Evolutionary conservation across 768 basidiomycete species (phyloP).

Genomic region (Kwoniella sp.): DNA sequence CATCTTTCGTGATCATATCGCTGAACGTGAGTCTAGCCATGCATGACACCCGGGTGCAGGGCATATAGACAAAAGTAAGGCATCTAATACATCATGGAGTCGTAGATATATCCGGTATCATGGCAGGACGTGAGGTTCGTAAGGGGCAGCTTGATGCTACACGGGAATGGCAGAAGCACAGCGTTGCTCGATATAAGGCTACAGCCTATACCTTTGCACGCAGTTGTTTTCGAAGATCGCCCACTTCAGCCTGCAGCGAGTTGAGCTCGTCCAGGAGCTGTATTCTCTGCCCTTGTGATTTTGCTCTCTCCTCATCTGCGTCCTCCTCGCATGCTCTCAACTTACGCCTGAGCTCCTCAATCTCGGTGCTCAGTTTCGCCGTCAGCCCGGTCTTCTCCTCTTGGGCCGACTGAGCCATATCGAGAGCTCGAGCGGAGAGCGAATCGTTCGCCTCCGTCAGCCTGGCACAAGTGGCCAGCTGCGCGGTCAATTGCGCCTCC

Average conservation of each 20-base stretch:
- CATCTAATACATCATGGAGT: no score
- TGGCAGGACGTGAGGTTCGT: neutral
- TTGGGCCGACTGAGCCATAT: slow-evolving; percentile 65
- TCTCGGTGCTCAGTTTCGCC: slow-evolving; percentile 54
- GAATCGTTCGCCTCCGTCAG: slow-evolving; percentile 74
- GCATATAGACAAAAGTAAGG: no score
- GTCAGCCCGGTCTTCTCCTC: slow-evolving; percentile 54
- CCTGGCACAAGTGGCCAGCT: slow-evolving; percentile 69
- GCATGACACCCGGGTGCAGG: no score
- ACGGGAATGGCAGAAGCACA: no score
- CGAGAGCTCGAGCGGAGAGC: slow-evolving; percentile 67
- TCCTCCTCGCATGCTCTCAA: slow-evolving; percentile 61
- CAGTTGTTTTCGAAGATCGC: slow-evolving; percentile 42
- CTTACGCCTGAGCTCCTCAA: slow-evolving; percentile 62
- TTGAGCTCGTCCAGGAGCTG: slow-evolving; percentile 72
- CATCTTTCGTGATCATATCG: neutral
- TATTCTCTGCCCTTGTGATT: slow-evolving; percentile 78
- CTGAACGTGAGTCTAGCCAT: neutral
- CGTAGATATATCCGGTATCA: no score
- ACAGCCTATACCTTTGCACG: slow-evolving; percentile 10
- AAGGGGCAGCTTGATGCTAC: no score
- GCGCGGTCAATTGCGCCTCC: slow-evolving; percentile 54
- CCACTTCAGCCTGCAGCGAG: slow-evolving; percentile 44
- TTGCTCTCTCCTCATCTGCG: slow-evolving; percentile 58
- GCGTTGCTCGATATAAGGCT: no score